Evolutionary conservation across 768 basidiomycete species (phyloP).

Genomic region (Candolleomyces eurysporus): DNA sequence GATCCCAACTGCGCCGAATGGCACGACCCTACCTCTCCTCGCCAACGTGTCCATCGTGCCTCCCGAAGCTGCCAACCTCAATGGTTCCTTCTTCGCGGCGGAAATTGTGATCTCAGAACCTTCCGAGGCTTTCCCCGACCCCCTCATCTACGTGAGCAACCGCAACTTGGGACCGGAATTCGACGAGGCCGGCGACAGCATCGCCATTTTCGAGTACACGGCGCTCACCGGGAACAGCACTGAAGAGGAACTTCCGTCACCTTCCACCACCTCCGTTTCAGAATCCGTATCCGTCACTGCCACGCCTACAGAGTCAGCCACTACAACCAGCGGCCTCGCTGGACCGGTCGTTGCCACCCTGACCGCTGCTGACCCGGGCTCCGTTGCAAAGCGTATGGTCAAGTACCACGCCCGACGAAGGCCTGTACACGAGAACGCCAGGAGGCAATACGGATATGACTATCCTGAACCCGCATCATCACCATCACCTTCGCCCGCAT

Average conservation of each 20-base stretch:
- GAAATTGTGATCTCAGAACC: constrained; percentile 62
- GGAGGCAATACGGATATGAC: constrained; percentile 1
- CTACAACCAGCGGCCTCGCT: background rate
- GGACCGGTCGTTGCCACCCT: background rate
- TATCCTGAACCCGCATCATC: background rate
- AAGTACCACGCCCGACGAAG: constrained; percentile 8
- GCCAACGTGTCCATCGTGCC: constrained; percentile 53
- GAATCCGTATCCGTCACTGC: background rate
- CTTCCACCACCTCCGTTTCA: background rate
- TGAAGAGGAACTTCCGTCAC: background rate
- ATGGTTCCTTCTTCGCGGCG: constrained; percentile 47
- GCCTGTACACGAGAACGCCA: background rate
- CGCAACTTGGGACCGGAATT: constrained; percentile 47
- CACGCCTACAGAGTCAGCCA: background rate
- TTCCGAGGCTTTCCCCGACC: constrained; percentile 41
- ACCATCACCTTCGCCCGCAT: background rate
- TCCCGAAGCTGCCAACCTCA: constrained; percentile 21
- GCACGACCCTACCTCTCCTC: constrained; percentile 46
- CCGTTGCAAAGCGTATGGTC: constrained; percentile 1
- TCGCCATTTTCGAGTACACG: constrained; percentile 10
- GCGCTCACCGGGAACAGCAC: background rate
- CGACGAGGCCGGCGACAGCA: constrained; percentile 38
- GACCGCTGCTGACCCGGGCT: background rate
- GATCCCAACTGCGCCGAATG: constrained; percentile 51
- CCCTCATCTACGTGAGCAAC: constrained; percentile 68